Conservation (phyloP, 2,329 filamentous ascomycete genomes). For the Calonectria hawksworthii region DNA sequence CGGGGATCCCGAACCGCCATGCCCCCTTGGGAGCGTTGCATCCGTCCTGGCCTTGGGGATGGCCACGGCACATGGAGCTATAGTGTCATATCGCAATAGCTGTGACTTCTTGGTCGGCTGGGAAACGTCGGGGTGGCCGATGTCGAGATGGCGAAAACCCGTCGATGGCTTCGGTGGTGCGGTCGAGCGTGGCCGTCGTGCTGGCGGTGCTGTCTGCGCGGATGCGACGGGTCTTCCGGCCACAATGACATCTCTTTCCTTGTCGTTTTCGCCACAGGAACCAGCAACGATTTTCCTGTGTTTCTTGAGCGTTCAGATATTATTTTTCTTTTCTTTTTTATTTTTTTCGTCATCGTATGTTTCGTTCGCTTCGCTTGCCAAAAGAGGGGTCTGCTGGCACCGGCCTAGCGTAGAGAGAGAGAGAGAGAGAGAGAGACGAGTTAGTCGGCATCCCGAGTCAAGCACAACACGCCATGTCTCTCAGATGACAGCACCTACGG, state of each 20-base stretch:
- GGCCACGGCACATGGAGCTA: neutral
- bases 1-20: neutral
- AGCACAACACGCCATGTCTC: neutral
- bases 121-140: neutral
- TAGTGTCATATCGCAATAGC: neutral
- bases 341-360: neutral
- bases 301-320: neutral
- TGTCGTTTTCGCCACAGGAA: neutral
- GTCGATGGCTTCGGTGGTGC: slow-evolving; percentile 2
- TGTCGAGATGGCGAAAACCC: slow-evolving; percentile 6
- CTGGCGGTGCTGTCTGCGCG: slow-evolving; percentile 20
- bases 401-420: neutral
- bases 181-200: slow-evolving; percentile 14
- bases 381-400: slow-evolving; percentile 1
- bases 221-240: slow-evolving; percentile 7
- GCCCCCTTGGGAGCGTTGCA: slow-evolving; percentile 4
- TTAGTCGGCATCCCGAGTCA: neutral
- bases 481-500: slow-evolving; percentile 2
- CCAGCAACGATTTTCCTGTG: neutral
- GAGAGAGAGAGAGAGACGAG: neutral
- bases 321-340: neutral
- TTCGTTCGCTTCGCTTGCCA: neutral
- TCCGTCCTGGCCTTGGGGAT: neutral
- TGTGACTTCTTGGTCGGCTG: slow-evolving; percentile 1
- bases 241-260: neutral